These are phyloP conservation scores for Wickerhamiella dianesei DNA, from an alignment of 805 yeast species.

Conservation along the genomic window DNA sequence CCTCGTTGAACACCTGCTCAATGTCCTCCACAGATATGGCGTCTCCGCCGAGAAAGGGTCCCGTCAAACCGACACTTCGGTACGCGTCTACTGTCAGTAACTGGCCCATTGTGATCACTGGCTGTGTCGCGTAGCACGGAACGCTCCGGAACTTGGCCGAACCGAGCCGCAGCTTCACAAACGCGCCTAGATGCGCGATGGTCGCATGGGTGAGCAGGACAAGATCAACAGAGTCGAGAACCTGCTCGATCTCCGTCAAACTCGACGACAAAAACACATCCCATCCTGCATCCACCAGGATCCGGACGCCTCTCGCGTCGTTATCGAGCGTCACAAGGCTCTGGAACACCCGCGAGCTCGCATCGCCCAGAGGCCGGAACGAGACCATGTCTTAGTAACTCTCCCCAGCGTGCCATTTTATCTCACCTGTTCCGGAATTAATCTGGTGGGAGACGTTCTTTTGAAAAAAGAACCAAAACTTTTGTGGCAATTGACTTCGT, in stretches of 20 bases:
- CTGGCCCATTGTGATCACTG: conserved; percentile 75
- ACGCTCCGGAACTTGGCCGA: conserved; percentile 46
- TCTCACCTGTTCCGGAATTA: too few relatives aligned
- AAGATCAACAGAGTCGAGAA: conserved; percentile 40
- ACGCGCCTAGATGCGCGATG: conserved; percentile 66
- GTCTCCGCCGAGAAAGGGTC: conserved; percentile 42
- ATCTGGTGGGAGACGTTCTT: too few relatives aligned
- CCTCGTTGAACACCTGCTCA: conserved; percentile 64
- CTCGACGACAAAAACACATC: conserved; percentile 18
- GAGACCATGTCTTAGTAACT: too few relatives aligned
- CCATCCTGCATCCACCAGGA: conserved; percentile 32
- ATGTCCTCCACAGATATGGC: conserved; percentile 55
- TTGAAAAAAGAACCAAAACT: too few relatives aligned
- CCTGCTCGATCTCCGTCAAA: conserved; percentile 25
- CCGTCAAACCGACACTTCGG: conserved; percentile 56
- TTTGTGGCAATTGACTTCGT: too few relatives aligned
- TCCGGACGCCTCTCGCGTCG: conserved; percentile 15
- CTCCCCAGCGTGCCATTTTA: conserved; percentile 2
- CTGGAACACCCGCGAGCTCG: conserved; percentile 18
- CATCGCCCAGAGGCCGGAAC: conserved; percentile 20
- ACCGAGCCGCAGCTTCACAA: conserved; percentile 45
- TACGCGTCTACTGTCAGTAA: conserved; percentile 75
- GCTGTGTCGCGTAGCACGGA: conserved; percentile 79
- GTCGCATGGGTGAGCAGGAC: conserved; percentile 82
- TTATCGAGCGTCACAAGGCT: conserved; percentile 24